A percentile compares a stretch with the other conserved stretches of the same genome.
These are phyloP conservation scores for Melampsora americana DNA, from an alignment of 1,284 basidiomycete genomes.

Conservation along the genomic window DNA sequence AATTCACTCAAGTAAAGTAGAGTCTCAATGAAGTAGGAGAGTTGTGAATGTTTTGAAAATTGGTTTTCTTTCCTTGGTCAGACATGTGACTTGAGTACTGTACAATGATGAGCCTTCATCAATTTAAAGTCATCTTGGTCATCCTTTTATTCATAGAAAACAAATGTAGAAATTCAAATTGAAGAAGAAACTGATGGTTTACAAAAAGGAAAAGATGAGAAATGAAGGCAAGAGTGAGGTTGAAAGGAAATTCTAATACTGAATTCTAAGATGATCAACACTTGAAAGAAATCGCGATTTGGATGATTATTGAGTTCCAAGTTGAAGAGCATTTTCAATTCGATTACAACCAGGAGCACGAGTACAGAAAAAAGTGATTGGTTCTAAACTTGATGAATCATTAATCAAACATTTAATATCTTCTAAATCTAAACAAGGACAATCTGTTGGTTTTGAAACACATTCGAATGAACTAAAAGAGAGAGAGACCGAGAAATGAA, in stretches of 20 bases:
- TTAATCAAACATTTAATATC: slow-evolving; percentile 39
- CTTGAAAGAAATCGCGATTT: no score
- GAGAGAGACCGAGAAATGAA: no score
- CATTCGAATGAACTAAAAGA: slow-evolving; percentile 22
- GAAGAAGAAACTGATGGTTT: no score
- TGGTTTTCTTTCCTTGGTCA: background rate
- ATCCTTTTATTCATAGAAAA: no score
- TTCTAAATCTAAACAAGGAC: slow-evolving; percentile 33
- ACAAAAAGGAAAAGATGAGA: no score
- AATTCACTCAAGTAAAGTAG: no score
- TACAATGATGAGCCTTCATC: background rate
- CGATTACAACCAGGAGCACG: slow-evolving; percentile 22
- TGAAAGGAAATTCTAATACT: no score
- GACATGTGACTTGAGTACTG: background rate
- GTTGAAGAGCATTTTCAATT: slow-evolving; percentile 25
- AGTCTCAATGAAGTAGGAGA: no score
- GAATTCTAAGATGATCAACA: no score
- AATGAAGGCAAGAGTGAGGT: no score
- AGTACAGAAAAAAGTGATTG: slow-evolving; percentile 31
- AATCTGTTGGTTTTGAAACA: slow-evolving; percentile 23
- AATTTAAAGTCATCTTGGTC: background rate
- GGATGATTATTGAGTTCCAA: background rate
- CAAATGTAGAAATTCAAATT: no score
- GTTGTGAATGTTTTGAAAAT: no score
- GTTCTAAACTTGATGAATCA: background rate